Percentiles rank a stretch among this genome's conserved stretches.
phyloP scores from a whole-genome alignment of 805 yeast genomes.

The Ogataea nonfermentans region DNA sequence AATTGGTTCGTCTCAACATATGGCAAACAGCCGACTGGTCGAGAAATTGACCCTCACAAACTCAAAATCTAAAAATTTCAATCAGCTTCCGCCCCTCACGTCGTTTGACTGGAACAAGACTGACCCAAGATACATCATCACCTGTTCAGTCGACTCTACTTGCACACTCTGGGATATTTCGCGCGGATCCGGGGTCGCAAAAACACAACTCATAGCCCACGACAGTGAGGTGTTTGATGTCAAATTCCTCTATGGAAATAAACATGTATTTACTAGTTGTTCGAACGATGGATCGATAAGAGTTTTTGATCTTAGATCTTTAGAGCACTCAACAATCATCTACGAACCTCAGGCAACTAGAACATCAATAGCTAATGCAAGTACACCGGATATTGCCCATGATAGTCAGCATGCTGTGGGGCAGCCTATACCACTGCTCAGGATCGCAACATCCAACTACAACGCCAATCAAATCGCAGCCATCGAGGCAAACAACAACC shows the following conservation, averaged over 20 bases:
- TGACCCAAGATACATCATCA: slow-evolving; percentile 69
- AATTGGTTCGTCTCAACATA: not conserved
- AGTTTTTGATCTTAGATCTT: slow-evolving; percentile 81
- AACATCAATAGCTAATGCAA: slow-evolving; percentile 8
- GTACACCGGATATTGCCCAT: not conserved
- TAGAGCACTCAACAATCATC: slow-evolving; percentile 92
- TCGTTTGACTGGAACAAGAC: slow-evolving; percentile 88
- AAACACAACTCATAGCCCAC: slow-evolving; percentile 94
- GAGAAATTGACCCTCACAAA: slow-evolving; percentile 42
- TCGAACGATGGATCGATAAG: slow-evolving; percentile 95
- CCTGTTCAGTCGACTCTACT: slow-evolving; percentile 92
- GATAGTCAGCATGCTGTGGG: slow-evolving; percentile 9
- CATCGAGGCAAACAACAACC: slow-evolving; percentile 65
- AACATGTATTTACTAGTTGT: slow-evolving; percentile 82
- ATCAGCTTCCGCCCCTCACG: slow-evolving; percentile 81
- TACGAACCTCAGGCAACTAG: slow-evolving; percentile 63
- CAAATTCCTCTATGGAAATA: slow-evolving; percentile 69
- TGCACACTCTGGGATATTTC: slow-evolving; percentile 93
- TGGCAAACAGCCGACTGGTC: slow-evolving; percentile 23
- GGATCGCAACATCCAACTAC: slow-evolving; percentile 72
- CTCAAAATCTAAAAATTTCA: slow-evolving; percentile 44
- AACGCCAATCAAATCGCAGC: slow-evolving; percentile 86
- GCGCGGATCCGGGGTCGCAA: slow-evolving; percentile 61
- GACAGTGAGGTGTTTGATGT: slow-evolving; percentile 95
- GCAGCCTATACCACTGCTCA: slow-evolving; percentile 58